phyloP scores from a whole-genome alignment of 164 flowering plant genomes.

The Amborella trichopoda region DNA sequence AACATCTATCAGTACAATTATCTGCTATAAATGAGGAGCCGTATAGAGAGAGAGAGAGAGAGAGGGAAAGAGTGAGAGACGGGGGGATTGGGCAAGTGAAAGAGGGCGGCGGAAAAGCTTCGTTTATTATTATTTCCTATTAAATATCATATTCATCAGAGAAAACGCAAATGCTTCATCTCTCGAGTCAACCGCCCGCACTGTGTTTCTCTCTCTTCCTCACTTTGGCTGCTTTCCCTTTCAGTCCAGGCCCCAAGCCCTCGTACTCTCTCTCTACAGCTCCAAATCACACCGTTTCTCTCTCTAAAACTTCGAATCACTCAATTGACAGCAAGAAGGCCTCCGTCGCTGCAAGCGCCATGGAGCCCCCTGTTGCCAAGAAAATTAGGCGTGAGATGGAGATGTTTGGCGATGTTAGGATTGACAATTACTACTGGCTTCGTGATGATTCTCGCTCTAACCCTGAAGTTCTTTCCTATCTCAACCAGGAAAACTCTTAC shows the following conservation, averaged over 20 bases:
- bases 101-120: too few species aligned
- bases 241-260: not conserved
- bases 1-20: too few species aligned
- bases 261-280: not conserved
- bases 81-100: not conserved
- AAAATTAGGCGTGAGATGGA: constrained; percentile 72
- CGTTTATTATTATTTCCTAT: too few species aligned
- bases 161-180: too few species aligned
- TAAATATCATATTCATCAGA: too few species aligned
- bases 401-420: constrained; percentile 75
- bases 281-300: too few species aligned
- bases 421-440: constrained; percentile 88
- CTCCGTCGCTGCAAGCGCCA: constrained; percentile 4
- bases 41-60: not conserved
- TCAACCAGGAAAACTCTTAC: constrained; percentile 51
- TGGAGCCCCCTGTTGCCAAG: constrained; percentile 51
- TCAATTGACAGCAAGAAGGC: too few species aligned
- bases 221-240: not conserved
- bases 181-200: too few species aligned
- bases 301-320: too few species aligned
- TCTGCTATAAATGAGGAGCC: too few species aligned
- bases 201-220: not conserved
- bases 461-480: constrained; percentile 51
- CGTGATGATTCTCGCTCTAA: constrained; percentile 80
- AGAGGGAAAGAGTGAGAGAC: not conserved